phyloP scores from a whole-genome alignment of 1,139 yeast genomes.

The Magnusiomyces suaveolens region DNA sequence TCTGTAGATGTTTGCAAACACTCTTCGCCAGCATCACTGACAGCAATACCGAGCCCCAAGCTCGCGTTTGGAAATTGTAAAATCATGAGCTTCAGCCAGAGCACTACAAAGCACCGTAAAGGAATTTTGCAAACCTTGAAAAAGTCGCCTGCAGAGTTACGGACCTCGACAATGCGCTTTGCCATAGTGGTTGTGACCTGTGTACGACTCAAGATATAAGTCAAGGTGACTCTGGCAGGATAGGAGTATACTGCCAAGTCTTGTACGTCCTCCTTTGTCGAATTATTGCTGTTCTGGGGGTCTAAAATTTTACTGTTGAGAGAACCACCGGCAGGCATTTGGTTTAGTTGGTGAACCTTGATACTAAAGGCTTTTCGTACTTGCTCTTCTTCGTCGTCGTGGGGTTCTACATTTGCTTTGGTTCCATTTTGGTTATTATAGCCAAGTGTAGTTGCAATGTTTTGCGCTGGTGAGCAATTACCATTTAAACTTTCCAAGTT shows the following conservation, averaged over 20 bases:
- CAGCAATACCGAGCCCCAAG: not conserved
- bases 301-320: not conserved
- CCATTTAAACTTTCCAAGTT: not conserved
- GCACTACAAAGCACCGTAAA: constrained; percentile 12
- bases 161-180: constrained; percentile 1
- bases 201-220: constrained; percentile 11
- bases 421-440: not conserved
- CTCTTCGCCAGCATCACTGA: not conserved
- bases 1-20: no score
- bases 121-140: constrained; percentile 12
- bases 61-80: constrained; percentile 3
- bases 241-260: constrained; percentile 10
- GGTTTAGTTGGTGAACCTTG: not conserved
- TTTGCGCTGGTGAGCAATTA: not conserved
- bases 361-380: not conserved
- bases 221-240: constrained; percentile 11
- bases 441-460: not conserved
- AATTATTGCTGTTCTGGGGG: not conserved
- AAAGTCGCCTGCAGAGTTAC: constrained; percentile 8
- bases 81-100: constrained; percentile 12
- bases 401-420: not conserved
- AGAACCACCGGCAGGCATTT: not conserved
- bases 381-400: not conserved
- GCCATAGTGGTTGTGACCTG: constrained; percentile 9
- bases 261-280: constrained; percentile 5